Percentiles rank a stretch among this genome's conserved stretches.
These are phyloP conservation scores for Lichtheimia hyalospora DNA, from an alignment of 371 early-diverging fungal species.

Conservation along the genomic window DNA sequence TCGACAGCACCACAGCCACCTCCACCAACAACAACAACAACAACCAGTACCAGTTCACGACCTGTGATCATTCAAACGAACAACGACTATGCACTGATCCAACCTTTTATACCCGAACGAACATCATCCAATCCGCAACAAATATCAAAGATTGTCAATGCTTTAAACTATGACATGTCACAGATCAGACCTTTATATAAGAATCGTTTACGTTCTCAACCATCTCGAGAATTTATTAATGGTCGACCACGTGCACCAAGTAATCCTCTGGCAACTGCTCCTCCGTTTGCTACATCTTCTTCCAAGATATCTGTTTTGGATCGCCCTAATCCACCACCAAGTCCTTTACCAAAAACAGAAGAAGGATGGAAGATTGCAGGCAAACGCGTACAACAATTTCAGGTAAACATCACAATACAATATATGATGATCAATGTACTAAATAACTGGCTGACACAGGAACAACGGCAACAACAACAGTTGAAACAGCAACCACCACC, in stretches of 20 bases:
- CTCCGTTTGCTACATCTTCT: constrained; percentile 1
- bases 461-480: constrained; percentile 1
- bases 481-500: constrained; percentile 1
- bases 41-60: no score
- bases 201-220: background rate
- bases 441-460: background rate
- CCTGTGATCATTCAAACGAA: background rate
- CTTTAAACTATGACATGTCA: constrained; percentile 13
- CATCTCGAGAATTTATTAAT: background rate
- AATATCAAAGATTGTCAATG: constrained; percentile 24
- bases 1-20: no score
- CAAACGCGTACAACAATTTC: constrained; percentile 15
- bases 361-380: constrained; percentile 24
- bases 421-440: background rate
- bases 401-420: constrained; percentile 5
- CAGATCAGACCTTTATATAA: constrained; percentile 9
- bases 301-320: constrained; percentile 7
- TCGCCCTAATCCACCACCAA: constrained; percentile 13
- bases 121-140: constrained; percentile 31
- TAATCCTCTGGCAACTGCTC: background rate
- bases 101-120: constrained; percentile 28
- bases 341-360: constrained; percentile 12
- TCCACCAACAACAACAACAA: no score
- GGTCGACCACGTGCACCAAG: background rate
- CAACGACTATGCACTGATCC: constrained; percentile 17